Base-by-base conservation (phyloP, 805 yeast genomes). In the Nakazawaea wickerhamii region DNA sequence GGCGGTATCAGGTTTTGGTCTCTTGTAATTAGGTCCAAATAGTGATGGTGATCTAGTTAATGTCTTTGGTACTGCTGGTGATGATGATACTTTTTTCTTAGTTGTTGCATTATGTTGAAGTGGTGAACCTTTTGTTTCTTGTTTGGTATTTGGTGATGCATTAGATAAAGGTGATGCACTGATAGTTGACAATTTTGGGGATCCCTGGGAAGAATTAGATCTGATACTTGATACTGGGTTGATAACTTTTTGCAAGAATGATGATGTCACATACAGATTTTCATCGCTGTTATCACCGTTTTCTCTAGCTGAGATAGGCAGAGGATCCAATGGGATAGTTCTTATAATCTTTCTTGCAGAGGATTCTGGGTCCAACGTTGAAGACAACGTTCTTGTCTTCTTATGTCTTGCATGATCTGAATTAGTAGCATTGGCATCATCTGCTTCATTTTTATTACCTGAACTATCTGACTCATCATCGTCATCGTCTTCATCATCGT, bases 241-340 rank as follows among this genome's bases (percentile, higher is more conserved):
- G 43, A 35, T 39, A 36, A 40, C 47, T 35, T 41, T 41, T 41
- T 39, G 44, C 5, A 39, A 36, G 36, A 30, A 35, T 17, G 34
- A 27, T 13, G 40, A 30, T 26, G 48, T 38, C 11, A 36, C 26
- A 23, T 39, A 35, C 34, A 13, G 38, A 2, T 30, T 30, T 6
- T 34, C 40, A 14, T 30, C 30, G 7, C 18, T 19, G 20, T 30
- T 13, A 5, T 36, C 40, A 11, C 37, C 40, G 8, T 21, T 10
- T 13, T 35, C 36, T 7, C 18, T 45, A 15, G 61, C 67, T 3
- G 77, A 60, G 23, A 85, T 85, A 4, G 95, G 95, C 41, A 76
- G 81, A 0, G 95, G 95, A 57, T 85, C 95, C 48, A 85, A 63
- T 2, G 95, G 95, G 50, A 85, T 81, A 0, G 90, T 85, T 37